Percentiles rank a stretch among this genome's conserved stretches.
phyloP scores from a whole-genome alignment of 2,329 filamentous ascomycete genomes.

The Pyricularia grisea region DNA sequence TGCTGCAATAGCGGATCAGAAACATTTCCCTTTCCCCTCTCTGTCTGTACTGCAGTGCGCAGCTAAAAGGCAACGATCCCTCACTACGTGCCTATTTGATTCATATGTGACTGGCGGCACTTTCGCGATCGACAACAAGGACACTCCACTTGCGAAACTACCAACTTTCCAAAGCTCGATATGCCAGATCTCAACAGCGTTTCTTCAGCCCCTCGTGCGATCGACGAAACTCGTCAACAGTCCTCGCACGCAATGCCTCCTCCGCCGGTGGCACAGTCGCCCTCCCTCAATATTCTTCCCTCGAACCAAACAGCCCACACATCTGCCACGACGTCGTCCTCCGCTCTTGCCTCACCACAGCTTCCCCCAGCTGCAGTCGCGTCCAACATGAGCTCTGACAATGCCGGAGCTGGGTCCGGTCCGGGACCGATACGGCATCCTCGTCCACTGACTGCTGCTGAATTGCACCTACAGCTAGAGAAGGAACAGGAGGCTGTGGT shows the following conservation, averaged over 20 bases:
- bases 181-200: constrained; percentile 51
- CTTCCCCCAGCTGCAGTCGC: constrained; percentile 14
- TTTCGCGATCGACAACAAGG: neutral
- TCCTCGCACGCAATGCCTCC: constrained; percentile 31
- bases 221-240: constrained; percentile 29
- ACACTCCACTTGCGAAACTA: neutral
- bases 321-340: constrained; percentile 16
- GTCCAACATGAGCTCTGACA: constrained; percentile 18
- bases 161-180: constrained; percentile 3
- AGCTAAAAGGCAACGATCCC: neutral
- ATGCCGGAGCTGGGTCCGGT: constrained; percentile 40
- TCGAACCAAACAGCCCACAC: constrained; percentile 33
- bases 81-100: neutral
- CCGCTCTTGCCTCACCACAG: constrained; percentile 22
- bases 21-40: neutral
- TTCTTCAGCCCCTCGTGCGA: constrained; percentile 36
- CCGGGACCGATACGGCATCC: constrained; percentile 77
- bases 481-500: constrained; percentile 94
- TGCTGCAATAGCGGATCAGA: neutral
- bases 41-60: neutral
- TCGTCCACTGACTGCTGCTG: constrained; percentile 75
- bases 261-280: constrained; percentile 25
- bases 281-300: constrained; percentile 46
- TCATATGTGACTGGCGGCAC: neutral
- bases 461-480: constrained; percentile 82